phyloP scores from a whole-genome alignment of 2,329 filamentous ascomycete species.

The Microsporum ferrugineum region DNA sequence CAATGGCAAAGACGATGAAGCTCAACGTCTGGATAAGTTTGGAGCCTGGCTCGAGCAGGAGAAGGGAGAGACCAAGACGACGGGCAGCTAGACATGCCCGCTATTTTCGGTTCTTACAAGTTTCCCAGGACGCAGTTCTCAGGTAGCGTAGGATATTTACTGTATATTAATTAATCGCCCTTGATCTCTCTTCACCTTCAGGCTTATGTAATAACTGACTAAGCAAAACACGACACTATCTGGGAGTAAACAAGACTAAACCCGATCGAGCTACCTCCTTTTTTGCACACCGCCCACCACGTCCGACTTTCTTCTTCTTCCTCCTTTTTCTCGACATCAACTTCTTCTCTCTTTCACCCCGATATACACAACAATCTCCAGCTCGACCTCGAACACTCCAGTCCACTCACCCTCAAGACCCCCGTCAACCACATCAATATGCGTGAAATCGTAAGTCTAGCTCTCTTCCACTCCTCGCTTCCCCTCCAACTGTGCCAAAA shows the following conservation, averaged over 20 bases:
- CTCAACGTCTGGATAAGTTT: constrained; percentile 37
- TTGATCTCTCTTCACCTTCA: not conserved
- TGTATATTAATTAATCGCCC: not conserved
- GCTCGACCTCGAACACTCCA: constrained; percentile 4
- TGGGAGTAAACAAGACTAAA: not conserved
- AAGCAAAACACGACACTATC: not conserved
- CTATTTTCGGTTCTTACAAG: not conserved
- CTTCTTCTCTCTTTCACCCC: constrained; percentile 13
- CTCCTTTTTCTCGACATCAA: constrained; percentile 14
- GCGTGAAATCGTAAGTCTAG: constrained; percentile 59
- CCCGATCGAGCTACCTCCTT: constrained; percentile 4
- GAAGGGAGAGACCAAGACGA: not conserved
- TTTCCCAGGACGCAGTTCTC: not conserved
- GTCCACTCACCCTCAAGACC: constrained; percentile 11
- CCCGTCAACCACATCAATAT: constrained; percentile 40
- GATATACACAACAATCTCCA: constrained; percentile 10
- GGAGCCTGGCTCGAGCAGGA: constrained; percentile 34
- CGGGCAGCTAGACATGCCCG: not conserved
- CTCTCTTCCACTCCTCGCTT: constrained; percentile 26
- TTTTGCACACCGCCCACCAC: constrained; percentile 23
- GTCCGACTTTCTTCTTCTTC: constrained; percentile 16
- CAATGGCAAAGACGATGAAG: constrained; percentile 34
- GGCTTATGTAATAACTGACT: not conserved
- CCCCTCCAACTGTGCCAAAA: constrained; percentile 5
- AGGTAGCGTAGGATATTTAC: not conserved